Evolutionary conservation across 2,329 filamentous ascomycete species (phyloP).

Genomic region (Pyrenochaeta sp.): DNA sequence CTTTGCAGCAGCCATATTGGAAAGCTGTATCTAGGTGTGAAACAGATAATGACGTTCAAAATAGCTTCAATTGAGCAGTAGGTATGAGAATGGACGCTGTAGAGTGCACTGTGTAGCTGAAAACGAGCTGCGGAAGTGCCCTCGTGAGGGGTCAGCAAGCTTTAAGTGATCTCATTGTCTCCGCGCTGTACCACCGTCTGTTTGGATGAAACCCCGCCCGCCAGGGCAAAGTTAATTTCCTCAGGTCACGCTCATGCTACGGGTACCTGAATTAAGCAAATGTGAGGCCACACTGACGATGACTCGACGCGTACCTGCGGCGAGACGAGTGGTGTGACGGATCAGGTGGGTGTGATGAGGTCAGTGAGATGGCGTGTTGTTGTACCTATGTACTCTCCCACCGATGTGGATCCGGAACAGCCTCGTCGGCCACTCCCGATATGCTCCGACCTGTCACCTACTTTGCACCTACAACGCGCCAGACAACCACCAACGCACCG

Average conservation of each 20-base stretch:
- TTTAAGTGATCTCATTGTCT: conserved; percentile 49
- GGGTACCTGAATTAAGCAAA: conserved; percentile 16
- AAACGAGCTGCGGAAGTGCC: conserved; percentile 30
- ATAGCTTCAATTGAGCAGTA: conserved; percentile 10
- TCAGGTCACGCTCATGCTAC: conserved; percentile 44
- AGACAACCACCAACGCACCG: not conserved
- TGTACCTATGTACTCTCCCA: conserved; percentile 11
- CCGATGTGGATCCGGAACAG: conserved; percentile 19
- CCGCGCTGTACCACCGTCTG: conserved; percentile 22
- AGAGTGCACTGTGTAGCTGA: conserved; percentile 15
- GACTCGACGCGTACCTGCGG: conserved; percentile 21
- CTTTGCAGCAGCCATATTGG: conserved; percentile 35
- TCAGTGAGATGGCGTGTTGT: conserved; percentile 29
- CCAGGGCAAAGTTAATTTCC: conserved; percentile 24
- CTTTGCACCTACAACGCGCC: not conserved
- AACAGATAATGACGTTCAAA: not conserved
- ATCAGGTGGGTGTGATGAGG: conserved; percentile 32
- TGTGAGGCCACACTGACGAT: conserved; percentile 14
- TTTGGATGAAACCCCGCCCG: conserved; percentile 35
- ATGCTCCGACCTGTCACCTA: conserved; percentile 10
- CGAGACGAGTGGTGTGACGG: conserved; percentile 29
- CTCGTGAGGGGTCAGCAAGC: conserved; percentile 44
- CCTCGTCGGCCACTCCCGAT: conserved; percentile 11
- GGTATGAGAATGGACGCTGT: conserved; percentile 4
- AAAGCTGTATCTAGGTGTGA: conserved; percentile 5